Evolutionary conservation across 2,329 filamentous ascomycete genomes (phyloP).

Genomic region (Teratosphaeria destructans): DNA sequence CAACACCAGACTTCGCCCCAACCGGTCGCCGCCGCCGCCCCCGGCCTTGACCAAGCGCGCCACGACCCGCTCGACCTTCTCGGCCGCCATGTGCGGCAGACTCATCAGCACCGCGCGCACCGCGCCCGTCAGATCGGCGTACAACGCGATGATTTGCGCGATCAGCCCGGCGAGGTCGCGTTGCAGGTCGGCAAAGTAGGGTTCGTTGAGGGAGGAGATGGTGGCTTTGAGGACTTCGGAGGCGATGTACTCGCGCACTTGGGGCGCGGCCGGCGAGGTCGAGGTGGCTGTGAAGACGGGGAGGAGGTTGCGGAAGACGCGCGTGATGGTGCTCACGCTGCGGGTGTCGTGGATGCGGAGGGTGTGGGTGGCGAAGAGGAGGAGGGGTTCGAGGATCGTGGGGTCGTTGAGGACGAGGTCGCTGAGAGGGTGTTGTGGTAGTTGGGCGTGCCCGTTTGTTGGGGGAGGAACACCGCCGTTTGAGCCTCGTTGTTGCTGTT

Average conservation of each 20-base stretch:
- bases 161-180: constrained; percentile 84
- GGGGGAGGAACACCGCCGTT: constrained; percentile 4
- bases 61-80: constrained; percentile 51
- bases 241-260: constrained; percentile 80
- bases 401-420: constrained; percentile 73
- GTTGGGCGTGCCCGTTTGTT: not conserved
- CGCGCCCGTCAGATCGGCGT: constrained; percentile 57
- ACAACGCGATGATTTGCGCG: constrained; percentile 70
- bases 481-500: constrained; percentile 1
- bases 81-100: constrained; percentile 63
- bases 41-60: constrained; percentile 21
- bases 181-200: constrained; percentile 93
- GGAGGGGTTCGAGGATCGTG: constrained; percentile 72
- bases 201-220: constrained; percentile 82
- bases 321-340: not conserved
- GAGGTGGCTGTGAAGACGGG: not conserved
- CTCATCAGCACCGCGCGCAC: constrained; percentile 67
- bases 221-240: constrained; percentile 81
- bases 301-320: not conserved
- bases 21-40: constrained; percentile 44
- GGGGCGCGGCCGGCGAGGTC: constrained; percentile 41
- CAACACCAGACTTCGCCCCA: constrained; percentile 71
- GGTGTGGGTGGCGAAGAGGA: constrained; percentile 84
- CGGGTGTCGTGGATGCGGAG: not conserved
- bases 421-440: constrained; percentile 50